Percentiles rank a stretch among this genome's conserved stretches.
Evolutionary conservation across 2,329 filamentous ascomycete genomes (phyloP).

Genomic region (Curvularia sp.): DNA sequence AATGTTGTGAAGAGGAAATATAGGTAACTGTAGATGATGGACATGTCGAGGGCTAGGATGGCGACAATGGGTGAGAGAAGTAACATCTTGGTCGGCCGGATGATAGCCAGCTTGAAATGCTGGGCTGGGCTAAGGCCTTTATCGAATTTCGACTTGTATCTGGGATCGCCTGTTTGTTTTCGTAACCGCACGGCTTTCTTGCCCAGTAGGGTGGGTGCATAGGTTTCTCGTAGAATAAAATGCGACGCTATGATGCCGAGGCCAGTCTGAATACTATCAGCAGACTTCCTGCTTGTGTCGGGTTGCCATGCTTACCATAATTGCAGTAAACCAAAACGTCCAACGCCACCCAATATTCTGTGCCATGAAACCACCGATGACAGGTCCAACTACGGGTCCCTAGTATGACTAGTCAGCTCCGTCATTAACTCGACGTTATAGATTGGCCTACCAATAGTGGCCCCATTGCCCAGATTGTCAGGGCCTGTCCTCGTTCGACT

Average conservation of each 20-base stretch:
- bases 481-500: constrained; percentile 28
- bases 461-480: constrained; percentile 24
- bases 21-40: constrained; percentile 25
- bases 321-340: constrained; percentile 21
- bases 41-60: constrained; percentile 20
- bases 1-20: constrained; percentile 33
- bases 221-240: constrained; percentile 29
- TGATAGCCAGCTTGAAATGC: constrained; percentile 25
- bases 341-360: constrained; percentile 25
- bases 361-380: constrained; percentile 22
- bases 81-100: constrained; percentile 37
- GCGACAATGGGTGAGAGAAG: constrained; percentile 32
- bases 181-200: constrained; percentile 41
- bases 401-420: no score
- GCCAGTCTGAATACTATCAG: not conserved
- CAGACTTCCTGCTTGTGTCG: no score
- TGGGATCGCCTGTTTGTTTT: constrained; percentile 37
- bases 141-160: constrained; percentile 32
- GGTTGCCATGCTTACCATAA: constrained; percentile 24
- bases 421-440: no score
- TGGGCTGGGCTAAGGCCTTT: not conserved
- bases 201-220: constrained; percentile 42
- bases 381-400: constrained; percentile 28
- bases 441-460: constrained; percentile 13
- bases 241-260: constrained; percentile 35